Evolutionary conservation across 176 grass and related monocot species (phyloP).

Genomic region (Carex pumila): DNA sequence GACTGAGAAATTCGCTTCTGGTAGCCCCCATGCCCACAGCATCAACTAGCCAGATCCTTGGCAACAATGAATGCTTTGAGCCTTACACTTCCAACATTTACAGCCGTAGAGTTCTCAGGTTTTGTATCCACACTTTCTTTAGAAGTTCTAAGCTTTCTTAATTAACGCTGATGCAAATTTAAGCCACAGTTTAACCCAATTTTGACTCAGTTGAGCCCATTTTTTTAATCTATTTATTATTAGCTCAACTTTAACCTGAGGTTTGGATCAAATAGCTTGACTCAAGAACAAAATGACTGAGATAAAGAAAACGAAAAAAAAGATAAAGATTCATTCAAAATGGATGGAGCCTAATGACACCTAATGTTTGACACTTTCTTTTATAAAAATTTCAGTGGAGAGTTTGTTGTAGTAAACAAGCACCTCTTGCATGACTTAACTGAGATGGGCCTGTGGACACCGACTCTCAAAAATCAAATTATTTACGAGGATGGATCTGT

Average conservation of each 20-base stretch:
- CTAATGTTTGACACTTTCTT: conserved; percentile 13
- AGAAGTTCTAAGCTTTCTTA: background rate
- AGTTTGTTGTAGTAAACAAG: conserved; percentile 99
- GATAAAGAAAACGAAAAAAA: background rate
- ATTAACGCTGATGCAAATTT: background rate
- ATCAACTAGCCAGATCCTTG: conserved; percentile 98
- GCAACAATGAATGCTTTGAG: conserved; percentile 93
- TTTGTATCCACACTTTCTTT: conserved; percentile 1
- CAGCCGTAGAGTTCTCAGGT: conserved; percentile 76
- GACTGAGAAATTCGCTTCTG: conserved; percentile 91
- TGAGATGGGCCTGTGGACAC: conserved; percentile 91
- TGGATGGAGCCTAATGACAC: background rate
- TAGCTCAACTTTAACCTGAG: background rate
- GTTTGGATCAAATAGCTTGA: background rate
- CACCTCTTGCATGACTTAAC: conserved; percentile 97
- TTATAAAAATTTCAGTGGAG: conserved; percentile 46
- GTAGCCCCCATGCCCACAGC: conserved; percentile 98
- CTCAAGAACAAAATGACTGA: background rate
- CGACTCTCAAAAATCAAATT: conserved; percentile 78
- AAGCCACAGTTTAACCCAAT: background rate
- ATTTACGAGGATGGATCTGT: conserved; percentile 94
- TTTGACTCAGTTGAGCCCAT: background rate
- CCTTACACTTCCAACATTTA: conserved; percentile 90
- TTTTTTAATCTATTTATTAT: background rate
- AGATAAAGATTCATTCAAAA: background rate